Evolutionary conservation across 495 filamentous ascomycete genomes (phyloP).

Genomic region (Aspergillus carlsbadensis): DNA sequence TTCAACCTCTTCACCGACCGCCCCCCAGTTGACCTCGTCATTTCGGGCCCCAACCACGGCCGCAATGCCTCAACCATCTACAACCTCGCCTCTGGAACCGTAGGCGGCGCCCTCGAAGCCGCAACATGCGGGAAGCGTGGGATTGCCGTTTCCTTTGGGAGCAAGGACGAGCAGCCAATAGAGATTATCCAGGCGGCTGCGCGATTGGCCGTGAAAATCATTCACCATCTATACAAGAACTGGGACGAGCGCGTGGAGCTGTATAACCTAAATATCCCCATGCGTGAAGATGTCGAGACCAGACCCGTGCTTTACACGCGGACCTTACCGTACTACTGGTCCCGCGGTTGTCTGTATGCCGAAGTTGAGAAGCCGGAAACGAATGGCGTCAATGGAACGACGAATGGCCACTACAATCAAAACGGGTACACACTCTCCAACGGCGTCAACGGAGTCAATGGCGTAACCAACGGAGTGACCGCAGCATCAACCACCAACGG

Average conservation of each 20-base stretch:
- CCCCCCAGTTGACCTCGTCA: conserved; percentile 77
- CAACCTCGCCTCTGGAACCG: conserved; percentile 79
- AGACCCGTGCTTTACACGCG: conserved; percentile 70
- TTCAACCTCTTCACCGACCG: conserved; percentile 78
- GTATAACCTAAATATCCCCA: conserved; percentile 85
- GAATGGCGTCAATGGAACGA: not conserved
- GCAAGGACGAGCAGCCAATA: conserved; percentile 67
- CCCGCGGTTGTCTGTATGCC: conserved; percentile 73
- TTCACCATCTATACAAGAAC: conserved; percentile 67
- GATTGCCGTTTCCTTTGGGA: conserved; percentile 83
- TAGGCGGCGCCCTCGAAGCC: conserved; percentile 91
- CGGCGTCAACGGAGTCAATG: not conserved
- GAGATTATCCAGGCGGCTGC: conserved; percentile 70
- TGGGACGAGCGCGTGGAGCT: conserved; percentile 81
- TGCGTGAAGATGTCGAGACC: conserved; percentile 57
- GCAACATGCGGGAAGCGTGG: conserved; percentile 73
- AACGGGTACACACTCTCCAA: not conserved
- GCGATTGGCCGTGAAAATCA: conserved; percentile 63
- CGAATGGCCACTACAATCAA: not conserved
- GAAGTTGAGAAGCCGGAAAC: conserved; percentile 39
- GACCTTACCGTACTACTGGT: conserved; percentile 87
- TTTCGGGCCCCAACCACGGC: conserved; percentile 92
- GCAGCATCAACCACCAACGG: not conserved
- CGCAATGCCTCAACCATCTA: conserved; percentile 92
- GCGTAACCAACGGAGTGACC: not conserved